A percentile compares a stretch with the other conserved stretches of the same genome.
These are phyloP conservation scores for Pinguiococcus pyrenoidosus DNA, from an alignment of 108 stramenopile genomes.

Conservation along the genomic window DNA sequence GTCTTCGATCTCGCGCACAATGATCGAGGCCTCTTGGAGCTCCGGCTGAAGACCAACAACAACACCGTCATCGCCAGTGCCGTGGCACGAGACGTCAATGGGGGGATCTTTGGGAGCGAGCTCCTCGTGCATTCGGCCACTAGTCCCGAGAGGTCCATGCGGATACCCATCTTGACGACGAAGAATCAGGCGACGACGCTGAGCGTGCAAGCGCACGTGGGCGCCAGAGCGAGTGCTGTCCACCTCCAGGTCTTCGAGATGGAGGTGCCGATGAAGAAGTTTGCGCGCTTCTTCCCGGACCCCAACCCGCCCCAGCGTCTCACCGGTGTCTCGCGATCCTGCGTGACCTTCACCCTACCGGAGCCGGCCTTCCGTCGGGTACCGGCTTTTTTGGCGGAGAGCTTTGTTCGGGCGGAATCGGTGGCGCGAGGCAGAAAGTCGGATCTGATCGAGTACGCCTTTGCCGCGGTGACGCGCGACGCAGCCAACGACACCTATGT, in stretches of 20 bases:
- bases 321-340: not conserved
- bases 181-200: slow-evolving; percentile 4
- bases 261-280: slow-evolving; percentile 16
- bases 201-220: slow-evolving; percentile 28
- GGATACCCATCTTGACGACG: too few relatives aligned
- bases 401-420: not conserved
- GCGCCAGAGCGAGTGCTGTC: slow-evolving; percentile 12
- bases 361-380: not conserved
- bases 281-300: slow-evolving; percentile 11
- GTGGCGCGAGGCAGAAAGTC: not conserved
- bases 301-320: not conserved
- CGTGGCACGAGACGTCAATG: slow-evolving; percentile 28
- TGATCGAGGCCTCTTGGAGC: slow-evolving; percentile 2
- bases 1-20: not conserved
- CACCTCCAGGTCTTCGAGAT: slow-evolving; percentile 33
- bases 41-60: slow-evolving; percentile 11
- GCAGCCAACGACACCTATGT: not conserved
- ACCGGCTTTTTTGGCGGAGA: not conserved
- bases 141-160: not conserved
- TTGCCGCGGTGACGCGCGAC: not conserved
- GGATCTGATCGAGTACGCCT: not conserved
- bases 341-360: not conserved
- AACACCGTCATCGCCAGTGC: slow-evolving; percentile 24
- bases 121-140: not conserved
- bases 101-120: slow-evolving; percentile 27